phyloP scores from a whole-genome alignment of 2,329 filamentous ascomycete genomes.

The Cladophialophora bantiana region DNA sequence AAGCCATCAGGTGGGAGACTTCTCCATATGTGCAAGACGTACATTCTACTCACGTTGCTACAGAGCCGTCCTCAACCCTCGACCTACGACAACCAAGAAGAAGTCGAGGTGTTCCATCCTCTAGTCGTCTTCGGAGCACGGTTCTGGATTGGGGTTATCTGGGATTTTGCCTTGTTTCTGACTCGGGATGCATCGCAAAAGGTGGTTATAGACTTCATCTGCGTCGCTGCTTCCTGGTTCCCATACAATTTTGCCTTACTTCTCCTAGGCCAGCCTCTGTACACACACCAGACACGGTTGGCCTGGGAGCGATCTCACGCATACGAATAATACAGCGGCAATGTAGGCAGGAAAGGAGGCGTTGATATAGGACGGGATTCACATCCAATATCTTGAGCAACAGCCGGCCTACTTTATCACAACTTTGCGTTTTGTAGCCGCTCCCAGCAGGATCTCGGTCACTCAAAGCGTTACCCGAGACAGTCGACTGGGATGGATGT shows the following conservation, averaged over 20 bases:
- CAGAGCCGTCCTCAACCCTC: conserved; percentile 58
- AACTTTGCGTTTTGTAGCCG: neutral
- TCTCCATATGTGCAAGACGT: neutral
- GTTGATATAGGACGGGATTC: conserved; percentile 31
- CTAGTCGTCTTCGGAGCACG: conserved; percentile 38
- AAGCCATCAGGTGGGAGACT: conserved; percentile 85
- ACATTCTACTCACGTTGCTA: conserved; percentile 18
- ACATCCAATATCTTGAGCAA: conserved; percentile 20
- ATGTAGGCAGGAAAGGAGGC: conserved; percentile 28
- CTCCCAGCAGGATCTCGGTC: neutral
- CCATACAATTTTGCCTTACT: conserved; percentile 10
- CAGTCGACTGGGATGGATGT: conserved; percentile 55
- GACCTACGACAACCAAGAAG: conserved; percentile 53
- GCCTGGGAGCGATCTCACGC: conserved; percentile 15
- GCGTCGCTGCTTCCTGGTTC: conserved; percentile 29
- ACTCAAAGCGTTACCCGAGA: conserved; percentile 43
- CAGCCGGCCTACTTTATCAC: conserved; percentile 17
- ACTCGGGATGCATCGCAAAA: conserved; percentile 30
- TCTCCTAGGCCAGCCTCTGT: conserved; percentile 6
- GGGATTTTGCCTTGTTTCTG: conserved; percentile 12
- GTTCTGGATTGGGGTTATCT: conserved; percentile 9
- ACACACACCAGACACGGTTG: conserved; percentile 6
- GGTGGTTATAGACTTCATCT: conserved; percentile 34
- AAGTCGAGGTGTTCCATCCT: conserved; percentile 55
- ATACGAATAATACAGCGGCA: conserved; percentile 33